Evolutionary conservation across 305 asterid species (phyloP).

Genomic region (Vinca major): DNA sequence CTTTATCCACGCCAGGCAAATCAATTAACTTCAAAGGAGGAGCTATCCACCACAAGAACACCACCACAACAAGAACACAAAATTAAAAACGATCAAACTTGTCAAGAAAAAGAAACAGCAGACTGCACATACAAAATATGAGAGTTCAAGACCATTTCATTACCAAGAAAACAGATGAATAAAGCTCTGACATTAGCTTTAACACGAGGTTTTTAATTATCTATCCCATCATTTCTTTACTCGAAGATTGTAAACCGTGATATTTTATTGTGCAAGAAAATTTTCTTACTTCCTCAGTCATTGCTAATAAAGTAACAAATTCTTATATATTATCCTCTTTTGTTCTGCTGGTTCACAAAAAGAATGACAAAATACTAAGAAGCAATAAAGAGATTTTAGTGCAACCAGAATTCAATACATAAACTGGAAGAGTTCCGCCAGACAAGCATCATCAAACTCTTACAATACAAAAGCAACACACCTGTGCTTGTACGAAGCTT

Average conservation of each 20-base stretch:
- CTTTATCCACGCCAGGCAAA: constrained; percentile 87
- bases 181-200: not conserved
- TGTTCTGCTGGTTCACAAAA: not conserved
- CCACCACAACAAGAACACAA: constrained; percentile 24
- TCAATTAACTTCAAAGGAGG: constrained; percentile 81
- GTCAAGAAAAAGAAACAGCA: not conserved
- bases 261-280: not conserved
- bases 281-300: not conserved
- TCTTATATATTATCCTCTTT: not conserved
- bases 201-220: not conserved
- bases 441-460: not conserved
- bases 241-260: not conserved
- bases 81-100: constrained; percentile 10
- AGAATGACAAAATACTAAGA: not conserved
- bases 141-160: not conserved
- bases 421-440: not conserved
- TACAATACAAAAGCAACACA: constrained; percentile 8
- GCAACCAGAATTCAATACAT: not conserved
- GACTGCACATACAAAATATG: not conserved
- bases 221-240: not conserved
- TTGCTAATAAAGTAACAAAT: not conserved
- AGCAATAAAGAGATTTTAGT: not conserved
- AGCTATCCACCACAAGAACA: constrained; percentile 43
- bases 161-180: not conserved
- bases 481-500: constrained; percentile 97